Percentiles rank a stretch among this genome's conserved stretches.
These are phyloP conservation scores for Capsicum baccatum DNA, from an alignment of 257 asterid genomes.

Conservation along the genomic window DNA sequence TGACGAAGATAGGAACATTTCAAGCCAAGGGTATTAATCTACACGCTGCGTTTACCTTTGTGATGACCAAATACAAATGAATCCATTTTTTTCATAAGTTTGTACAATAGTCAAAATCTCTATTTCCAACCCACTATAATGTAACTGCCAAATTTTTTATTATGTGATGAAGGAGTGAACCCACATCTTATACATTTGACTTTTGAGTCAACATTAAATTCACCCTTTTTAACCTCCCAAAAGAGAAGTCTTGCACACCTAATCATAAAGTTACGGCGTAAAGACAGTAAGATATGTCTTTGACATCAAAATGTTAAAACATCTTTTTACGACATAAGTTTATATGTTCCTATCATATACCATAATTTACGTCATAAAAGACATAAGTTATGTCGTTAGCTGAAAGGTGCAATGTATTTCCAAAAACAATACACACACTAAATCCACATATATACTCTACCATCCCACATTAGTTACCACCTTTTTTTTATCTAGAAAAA, in stretches of 20 bases:
- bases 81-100: not conserved
- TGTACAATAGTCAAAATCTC: not conserved
- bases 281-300: not conserved
- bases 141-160: not conserved
- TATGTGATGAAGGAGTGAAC: no score
- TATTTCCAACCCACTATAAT: not conserved
- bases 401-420: not conserved
- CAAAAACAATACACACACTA: not conserved
- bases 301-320: not conserved
- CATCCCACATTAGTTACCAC: not conserved
- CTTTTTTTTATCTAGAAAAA: no score
- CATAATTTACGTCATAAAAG: no score
- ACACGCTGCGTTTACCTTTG: not conserved
- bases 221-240: no score
- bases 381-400: not conserved
- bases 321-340: not conserved
- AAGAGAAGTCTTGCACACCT: not conserved
- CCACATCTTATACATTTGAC: no score
- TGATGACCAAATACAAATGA: not conserved
- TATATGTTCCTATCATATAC: not conserved
- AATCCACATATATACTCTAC: not conserved
- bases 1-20: not conserved
- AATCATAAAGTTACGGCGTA: not conserved
- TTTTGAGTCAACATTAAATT: no score
- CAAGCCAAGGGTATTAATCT: not conserved